These are phyloP conservation scores for Stramenopiles sp. DNA, from an alignment of 352 stramenopile species.

Conservation along the genomic window DNA sequence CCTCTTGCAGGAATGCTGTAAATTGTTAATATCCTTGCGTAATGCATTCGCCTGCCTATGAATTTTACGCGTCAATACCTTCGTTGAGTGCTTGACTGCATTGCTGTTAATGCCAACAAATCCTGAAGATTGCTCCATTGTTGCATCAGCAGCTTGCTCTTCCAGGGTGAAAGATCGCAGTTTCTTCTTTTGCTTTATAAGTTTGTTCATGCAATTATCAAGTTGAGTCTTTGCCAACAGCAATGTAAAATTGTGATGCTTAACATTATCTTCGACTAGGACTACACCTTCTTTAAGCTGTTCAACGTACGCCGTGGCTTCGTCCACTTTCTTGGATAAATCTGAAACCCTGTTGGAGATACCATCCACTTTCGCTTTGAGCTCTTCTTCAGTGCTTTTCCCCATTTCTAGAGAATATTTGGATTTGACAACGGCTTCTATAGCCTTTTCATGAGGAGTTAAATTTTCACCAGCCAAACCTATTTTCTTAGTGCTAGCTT, in stretches of 20 bases:
- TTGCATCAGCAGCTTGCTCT: slow-evolving; percentile 10
- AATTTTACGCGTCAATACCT: slow-evolving; percentile 11
- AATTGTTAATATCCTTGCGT: slow-evolving; percentile 4
- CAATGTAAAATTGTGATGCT: slow-evolving; percentile 12
- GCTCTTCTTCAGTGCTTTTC: no score
- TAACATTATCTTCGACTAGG: slow-evolving; percentile 11
- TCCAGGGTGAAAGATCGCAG: not conserved
- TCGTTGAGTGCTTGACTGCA: slow-evolving; percentile 10
- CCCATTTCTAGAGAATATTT: slow-evolving; percentile 11
- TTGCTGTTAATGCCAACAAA: slow-evolving; percentile 8
- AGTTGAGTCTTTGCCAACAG: slow-evolving; percentile 6
- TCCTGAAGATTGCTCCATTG: not conserved
- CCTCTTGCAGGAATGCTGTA: not conserved
- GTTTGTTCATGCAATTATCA: not conserved
- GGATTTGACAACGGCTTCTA: not conserved
- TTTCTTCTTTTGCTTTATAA: slow-evolving; percentile 12
- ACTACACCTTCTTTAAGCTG: not conserved
- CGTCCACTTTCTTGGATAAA: slow-evolving; percentile 8
- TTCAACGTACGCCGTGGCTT: slow-evolving; percentile 8
- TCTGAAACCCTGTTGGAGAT: not conserved
- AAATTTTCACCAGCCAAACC: slow-evolving; percentile 13
- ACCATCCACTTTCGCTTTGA: no score
- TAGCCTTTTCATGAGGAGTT: slow-evolving; percentile 7
- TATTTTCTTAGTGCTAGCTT: slow-evolving; percentile 8
- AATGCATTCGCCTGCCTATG: slow-evolving; percentile 10